Evolutionary conservation across 495 filamentous ascomycete species (phyloP).

Genomic region (Parathielavia hyrcaniae): DNA sequence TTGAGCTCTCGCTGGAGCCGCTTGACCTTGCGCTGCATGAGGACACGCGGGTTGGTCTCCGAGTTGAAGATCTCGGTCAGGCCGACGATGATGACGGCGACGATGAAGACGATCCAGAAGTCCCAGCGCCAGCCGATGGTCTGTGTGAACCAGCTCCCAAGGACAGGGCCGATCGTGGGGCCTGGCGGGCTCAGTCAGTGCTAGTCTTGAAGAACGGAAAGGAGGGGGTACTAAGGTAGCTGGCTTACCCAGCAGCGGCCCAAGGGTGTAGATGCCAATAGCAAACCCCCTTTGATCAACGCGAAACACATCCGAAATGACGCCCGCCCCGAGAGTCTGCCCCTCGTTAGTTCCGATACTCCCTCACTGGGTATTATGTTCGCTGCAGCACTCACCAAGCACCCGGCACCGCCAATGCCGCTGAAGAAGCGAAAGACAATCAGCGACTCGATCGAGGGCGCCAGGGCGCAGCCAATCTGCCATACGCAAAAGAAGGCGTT

Average conservation of each 20-base stretch:
- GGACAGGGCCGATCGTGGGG: slow-evolving; percentile 47
- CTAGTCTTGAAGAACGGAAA: background rate
- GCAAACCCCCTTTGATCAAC: slow-evolving; percentile 52
- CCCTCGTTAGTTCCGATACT: background rate
- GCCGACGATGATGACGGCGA: slow-evolving; percentile 35
- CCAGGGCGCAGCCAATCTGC: slow-evolving; percentile 64
- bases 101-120: slow-evolving; percentile 55
- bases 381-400: slow-evolving; percentile 22
- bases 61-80: slow-evolving; percentile 45
- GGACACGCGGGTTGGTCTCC: slow-evolving; percentile 50
- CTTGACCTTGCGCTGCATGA: slow-evolving; percentile 48
- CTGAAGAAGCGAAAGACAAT: slow-evolving; percentile 60
- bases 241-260: slow-evolving; percentile 41
- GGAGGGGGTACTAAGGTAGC: background rate
- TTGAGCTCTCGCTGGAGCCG: slow-evolving; percentile 36
- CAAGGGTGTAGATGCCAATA: slow-evolving; percentile 46
- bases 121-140: slow-evolving; percentile 55
- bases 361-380: background rate
- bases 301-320: slow-evolving; percentile 54
- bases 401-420: slow-evolving; percentile 41
- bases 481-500: slow-evolving; percentile 65
- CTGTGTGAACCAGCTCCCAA: slow-evolving; percentile 52
- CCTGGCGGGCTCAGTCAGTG: slow-evolving; percentile 25
- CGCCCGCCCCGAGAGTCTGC: slow-evolving; percentile 47
- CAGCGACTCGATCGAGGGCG: slow-evolving; percentile 50